Evolutionary conservation across 306 rosid species (phyloP).

Genomic region (Rosa chinensis): DNA sequence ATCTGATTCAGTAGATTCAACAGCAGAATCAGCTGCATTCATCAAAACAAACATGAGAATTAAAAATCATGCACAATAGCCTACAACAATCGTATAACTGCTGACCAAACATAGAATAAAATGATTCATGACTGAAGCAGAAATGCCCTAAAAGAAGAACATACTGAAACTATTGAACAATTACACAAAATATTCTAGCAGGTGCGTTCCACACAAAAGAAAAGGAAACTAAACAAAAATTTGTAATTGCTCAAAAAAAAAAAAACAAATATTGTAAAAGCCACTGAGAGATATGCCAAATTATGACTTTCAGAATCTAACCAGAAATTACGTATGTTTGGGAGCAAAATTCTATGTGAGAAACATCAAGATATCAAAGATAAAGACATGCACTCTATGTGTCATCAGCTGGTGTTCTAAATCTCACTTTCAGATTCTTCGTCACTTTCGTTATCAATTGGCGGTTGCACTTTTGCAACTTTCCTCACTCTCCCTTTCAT

Average conservation of each 20-base stretch:
- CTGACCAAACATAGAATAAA: conserved; percentile 15
- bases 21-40: conserved; percentile 86
- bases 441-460: conserved; percentile 80
- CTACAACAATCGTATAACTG: conserved; percentile 7
- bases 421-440: conserved; percentile 90
- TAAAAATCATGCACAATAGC: conserved; percentile 13
- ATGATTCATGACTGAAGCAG: background rate
- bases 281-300: background rate
- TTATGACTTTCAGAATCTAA: background rate
- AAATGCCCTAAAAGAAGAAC: background rate
- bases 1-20: conserved; percentile 86
- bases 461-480: conserved; percentile 80
- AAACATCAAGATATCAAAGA: conserved; percentile 11
- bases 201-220: background rate
- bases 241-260: too few species aligned
- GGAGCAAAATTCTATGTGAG: background rate
- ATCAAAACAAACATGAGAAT: conserved; percentile 31
- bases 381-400: conserved; percentile 20
- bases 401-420: conserved; percentile 23
- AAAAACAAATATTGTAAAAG: background rate
- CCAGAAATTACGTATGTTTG: background rate
- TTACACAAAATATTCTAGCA: background rate
- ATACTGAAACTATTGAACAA: background rate
- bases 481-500: conserved; percentile 91
- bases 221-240: background rate